Conservation (phyloP, 768 basidiomycete genomes). For the Paxillus involutus region DNA sequence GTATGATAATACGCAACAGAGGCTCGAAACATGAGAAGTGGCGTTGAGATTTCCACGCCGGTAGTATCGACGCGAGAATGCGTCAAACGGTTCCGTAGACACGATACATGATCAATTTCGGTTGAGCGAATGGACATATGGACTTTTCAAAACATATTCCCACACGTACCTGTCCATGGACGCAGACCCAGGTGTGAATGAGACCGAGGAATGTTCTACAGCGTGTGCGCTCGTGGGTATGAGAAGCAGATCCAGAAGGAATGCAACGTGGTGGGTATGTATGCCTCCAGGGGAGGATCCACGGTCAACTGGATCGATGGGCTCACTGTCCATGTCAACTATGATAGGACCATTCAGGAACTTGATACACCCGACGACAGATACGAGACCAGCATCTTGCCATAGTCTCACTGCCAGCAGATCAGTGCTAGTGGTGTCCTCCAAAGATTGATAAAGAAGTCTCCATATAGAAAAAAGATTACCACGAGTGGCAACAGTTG, state of each 20-base stretch:
- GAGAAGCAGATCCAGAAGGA: not conserved
- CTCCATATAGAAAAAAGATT: not conserved
- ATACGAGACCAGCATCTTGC: too few species aligned
- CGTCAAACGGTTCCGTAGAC: not conserved
- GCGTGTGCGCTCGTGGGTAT: conserved; percentile 1
- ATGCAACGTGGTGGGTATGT: not conserved
- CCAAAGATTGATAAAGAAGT: not conserved
- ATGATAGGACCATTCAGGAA: too few species aligned
- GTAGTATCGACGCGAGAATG: conserved; percentile 1
- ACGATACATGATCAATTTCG: conserved; percentile 1
- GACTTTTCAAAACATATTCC: conserved; percentile 7
- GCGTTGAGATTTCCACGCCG: conserved; percentile 4
- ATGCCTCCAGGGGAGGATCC: not conserved
- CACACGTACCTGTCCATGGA: conserved; percentile 4
- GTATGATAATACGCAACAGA: not conserved
- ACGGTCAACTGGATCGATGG: not conserved
- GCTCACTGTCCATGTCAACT: not conserved
- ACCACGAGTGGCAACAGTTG: conserved; percentile 1
- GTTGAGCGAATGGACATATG: conserved; percentile 3
- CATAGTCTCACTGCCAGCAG: not conserved
- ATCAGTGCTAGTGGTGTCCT: not conserved
- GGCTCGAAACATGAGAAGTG: conserved; percentile 1
- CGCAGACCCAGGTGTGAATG: conserved; percentile 6
- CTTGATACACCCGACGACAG: too few species aligned
- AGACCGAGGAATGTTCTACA: not conserved